Percentiles rank a stretch among this genome's conserved stretches.
Evolutionary conservation across 2,329 filamentous ascomycete species (phyloP).

Genomic region (Aspergillus quadricinctus): DNA sequence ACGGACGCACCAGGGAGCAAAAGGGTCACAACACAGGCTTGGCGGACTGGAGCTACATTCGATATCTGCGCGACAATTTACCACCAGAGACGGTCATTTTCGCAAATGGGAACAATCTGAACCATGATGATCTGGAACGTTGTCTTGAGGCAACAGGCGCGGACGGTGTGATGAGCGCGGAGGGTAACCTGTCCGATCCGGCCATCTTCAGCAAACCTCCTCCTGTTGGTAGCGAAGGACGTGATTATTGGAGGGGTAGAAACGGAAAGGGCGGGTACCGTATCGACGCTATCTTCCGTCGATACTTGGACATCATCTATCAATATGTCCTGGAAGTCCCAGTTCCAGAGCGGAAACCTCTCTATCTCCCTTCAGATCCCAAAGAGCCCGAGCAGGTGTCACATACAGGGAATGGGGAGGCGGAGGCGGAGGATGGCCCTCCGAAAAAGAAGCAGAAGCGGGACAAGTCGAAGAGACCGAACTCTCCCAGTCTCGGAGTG

Average conservation of each 20-base stretch:
- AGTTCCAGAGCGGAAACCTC: slow-evolving; percentile 59
- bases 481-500: slow-evolving; percentile 64
- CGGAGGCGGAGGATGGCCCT: slow-evolving; percentile 45
- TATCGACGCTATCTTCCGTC: slow-evolving; percentile 78
- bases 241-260: slow-evolving; percentile 81
- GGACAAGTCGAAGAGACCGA: slow-evolving; percentile 44
- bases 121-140: slow-evolving; percentile 68
- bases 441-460: slow-evolving; percentile 46
- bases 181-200: slow-evolving; percentile 90
- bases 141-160: slow-evolving; percentile 82
- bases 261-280: slow-evolving; percentile 80
- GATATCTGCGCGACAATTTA: slow-evolving; percentile 75
- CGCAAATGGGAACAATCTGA: slow-evolving; percentile 91
- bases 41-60: slow-evolving; percentile 85
- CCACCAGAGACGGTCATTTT: slow-evolving; percentile 89
- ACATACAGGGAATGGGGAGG: slow-evolving; percentile 22
- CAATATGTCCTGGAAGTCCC: slow-evolving; percentile 66
- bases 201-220: slow-evolving; percentile 74
- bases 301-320: slow-evolving; percentile 89
- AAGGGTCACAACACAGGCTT: slow-evolving; percentile 94
- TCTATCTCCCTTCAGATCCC: slow-evolving; percentile 63
- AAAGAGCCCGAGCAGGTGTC: slow-evolving; percentile 19
- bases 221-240: slow-evolving; percentile 57
- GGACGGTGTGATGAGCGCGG: slow-evolving; percentile 92
- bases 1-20: slow-evolving; percentile 82